Percentiles rank a stretch among this genome's conserved stretches.
phyloP scores from a whole-genome alignment of 2,329 filamentous ascomycete genomes.

The Myriosclerotinia scirpicola region DNA sequence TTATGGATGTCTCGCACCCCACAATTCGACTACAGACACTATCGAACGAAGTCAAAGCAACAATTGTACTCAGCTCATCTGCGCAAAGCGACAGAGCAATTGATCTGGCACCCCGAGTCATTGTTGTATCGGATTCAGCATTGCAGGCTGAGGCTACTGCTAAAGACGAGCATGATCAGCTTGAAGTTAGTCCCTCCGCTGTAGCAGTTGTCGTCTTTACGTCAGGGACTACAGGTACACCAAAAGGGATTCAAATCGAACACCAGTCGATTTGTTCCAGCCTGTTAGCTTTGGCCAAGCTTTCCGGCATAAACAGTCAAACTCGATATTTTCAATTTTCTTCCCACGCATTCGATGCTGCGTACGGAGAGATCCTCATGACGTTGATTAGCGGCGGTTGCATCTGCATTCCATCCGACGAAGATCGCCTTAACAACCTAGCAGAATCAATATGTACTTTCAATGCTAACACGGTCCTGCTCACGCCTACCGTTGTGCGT shows the following conservation, averaged over 20 bases:
- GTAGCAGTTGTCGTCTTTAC: conserved; percentile 47
- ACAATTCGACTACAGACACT: neutral
- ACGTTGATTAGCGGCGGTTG: conserved; percentile 42
- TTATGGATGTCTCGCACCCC: neutral
- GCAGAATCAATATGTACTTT: conserved; percentile 33
- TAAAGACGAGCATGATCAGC: neutral
- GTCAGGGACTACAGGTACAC: conserved; percentile 47
- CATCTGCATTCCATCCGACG: conserved; percentile 44
- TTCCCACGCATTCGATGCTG: conserved; percentile 39
- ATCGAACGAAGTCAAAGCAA: neutral
- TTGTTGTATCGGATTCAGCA: neutral
- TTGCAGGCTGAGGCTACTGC: no score
- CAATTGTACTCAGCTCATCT: neutral
- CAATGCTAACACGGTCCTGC: conserved; percentile 29
- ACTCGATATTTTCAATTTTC: conserved; percentile 29
- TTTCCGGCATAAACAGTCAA: conserved; percentile 33
- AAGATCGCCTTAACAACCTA: conserved; percentile 43
- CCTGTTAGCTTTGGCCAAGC: conserved; percentile 33
- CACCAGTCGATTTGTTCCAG: conserved; percentile 33
- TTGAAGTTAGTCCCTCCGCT: conserved; percentile 17
- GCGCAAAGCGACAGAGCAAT: no score
- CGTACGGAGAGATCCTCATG: conserved; percentile 40
- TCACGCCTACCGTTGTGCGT: conserved; percentile 37
- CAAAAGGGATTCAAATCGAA: conserved; percentile 41
- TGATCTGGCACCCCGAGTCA: neutral